A percentile compares a stretch with the other conserved stretches of the same genome.
Conservation (phyloP, 2,329 filamentous ascomycete genomes). For the Sporothrix pseudoabietina region DNA sequence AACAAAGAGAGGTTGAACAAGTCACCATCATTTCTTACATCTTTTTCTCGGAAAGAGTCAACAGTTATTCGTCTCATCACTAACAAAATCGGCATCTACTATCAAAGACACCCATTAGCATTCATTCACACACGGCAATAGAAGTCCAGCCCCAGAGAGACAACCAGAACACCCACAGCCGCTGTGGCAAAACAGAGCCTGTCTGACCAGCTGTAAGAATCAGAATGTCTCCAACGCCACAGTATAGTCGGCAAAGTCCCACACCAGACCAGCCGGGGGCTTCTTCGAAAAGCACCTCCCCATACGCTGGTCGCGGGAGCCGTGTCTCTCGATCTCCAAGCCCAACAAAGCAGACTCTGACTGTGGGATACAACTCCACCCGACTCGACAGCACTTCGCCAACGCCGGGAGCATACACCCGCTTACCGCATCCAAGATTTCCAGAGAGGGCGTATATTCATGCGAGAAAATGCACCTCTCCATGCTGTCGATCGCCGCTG, state of each 20-base stretch:
- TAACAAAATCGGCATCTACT: not conserved
- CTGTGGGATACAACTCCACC: no score
- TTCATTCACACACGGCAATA: not conserved
- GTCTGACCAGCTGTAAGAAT: not conserved
- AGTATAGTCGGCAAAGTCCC: not conserved
- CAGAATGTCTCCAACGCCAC: not conserved
- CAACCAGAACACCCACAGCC: not conserved
- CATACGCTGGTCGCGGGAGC: not conserved
- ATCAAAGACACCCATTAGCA: not conserved
- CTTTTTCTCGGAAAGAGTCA: not conserved
- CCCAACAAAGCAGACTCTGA: not conserved
- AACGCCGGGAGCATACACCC: not conserved
- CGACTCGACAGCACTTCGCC: not conserved
- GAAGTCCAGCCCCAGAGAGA: not conserved
- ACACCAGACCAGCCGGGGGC: not conserved
- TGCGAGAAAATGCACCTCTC: not conserved
- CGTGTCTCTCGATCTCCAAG: not conserved
- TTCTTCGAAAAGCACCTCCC: not conserved
- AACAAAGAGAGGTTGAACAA: not conserved
- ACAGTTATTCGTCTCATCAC: not conserved
- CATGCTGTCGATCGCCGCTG: not conserved
- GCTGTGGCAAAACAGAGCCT: not conserved
- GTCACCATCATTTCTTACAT: not conserved
- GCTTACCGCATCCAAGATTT: not conserved
- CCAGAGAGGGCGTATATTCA: not conserved